Conservation (phyloP, 495 filamentous ascomycete genomes). For the Lineolata rhizophorae region DNA sequence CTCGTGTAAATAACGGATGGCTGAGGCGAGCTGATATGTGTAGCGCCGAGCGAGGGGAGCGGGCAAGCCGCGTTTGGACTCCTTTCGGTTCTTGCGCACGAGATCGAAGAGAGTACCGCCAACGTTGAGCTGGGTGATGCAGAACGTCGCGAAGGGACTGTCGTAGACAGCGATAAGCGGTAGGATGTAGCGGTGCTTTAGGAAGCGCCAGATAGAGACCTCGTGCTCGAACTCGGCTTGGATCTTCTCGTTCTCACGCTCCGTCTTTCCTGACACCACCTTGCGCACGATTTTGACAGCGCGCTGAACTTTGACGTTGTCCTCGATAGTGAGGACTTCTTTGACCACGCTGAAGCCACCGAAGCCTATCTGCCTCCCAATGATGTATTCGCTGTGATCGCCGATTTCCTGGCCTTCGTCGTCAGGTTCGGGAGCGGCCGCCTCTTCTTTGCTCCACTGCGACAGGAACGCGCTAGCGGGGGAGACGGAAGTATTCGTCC, state of each 20-base stretch:
- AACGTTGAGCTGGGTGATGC: conserved; percentile 44
- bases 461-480: conserved; percentile 35
- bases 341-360: conserved; percentile 54
- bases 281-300: conserved; percentile 61
- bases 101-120: conserved; percentile 54
- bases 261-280: conserved; percentile 29
- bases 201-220: conserved; percentile 44
- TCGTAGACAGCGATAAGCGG: conserved; percentile 46
- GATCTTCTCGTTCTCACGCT: conserved; percentile 42
- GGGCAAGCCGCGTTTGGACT: conserved; percentile 21
- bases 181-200: conserved; percentile 44
- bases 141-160: conserved; percentile 50
- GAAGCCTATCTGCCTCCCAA: conserved; percentile 46
- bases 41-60: conserved; percentile 36
- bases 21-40: conserved; percentile 42
- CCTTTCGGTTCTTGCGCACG: conserved; percentile 31
- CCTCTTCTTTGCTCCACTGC: conserved; percentile 24
- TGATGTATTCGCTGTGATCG: conserved; percentile 36
- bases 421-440: conserved; percentile 32
- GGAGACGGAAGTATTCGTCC: conserved; percentile 16
- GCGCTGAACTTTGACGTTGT: conserved; percentile 26
- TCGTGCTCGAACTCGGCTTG: conserved; percentile 60
- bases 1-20: conserved; percentile 51
- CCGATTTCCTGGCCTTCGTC: conserved; percentile 57
- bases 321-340: conserved; percentile 46